phyloP scores from a whole-genome alignment of 805 yeast species.

The Vanderwaltozyma tropicalis region DNA sequence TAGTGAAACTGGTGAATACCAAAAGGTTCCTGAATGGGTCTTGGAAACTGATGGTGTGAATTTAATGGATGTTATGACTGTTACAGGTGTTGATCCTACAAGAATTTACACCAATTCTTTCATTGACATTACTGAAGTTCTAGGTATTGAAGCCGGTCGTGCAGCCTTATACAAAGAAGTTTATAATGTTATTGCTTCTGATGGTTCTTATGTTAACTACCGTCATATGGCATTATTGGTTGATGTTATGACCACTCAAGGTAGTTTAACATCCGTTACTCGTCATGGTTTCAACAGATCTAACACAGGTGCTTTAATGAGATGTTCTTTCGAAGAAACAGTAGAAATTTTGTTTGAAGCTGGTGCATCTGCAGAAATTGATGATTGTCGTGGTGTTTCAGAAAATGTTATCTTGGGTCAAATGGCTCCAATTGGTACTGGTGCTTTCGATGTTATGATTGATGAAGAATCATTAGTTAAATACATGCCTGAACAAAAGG shows the following conservation, averaged over 20 bases:
- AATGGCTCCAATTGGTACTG: constrained; percentile 98
- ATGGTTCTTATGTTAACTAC: constrained; percentile 98
- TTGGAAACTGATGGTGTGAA: constrained; percentile 98
- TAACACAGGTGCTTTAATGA: constrained; percentile 97
- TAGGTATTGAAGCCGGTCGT: constrained; percentile 98
- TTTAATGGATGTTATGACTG: constrained; percentile 86
- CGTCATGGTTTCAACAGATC: constrained; percentile 99
- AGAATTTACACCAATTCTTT: constrained; percentile 94
- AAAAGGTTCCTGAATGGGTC: constrained; percentile 93
- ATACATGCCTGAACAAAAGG: constrained; percentile 34
- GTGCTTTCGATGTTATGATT: constrained; percentile 90
- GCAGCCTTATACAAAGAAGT: constrained; percentile 89
- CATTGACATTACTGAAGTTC: constrained; percentile 85
- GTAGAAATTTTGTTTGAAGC: constrained; percentile 96
- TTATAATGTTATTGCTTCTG: constrained; percentile 94
- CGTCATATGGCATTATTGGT: constrained; percentile 96
- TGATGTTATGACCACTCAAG: constrained; percentile 97
- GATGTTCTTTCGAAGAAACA: constrained; percentile 98
- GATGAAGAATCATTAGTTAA: constrained; percentile 76
- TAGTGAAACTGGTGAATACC: constrained; percentile 75
- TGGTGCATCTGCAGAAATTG: constrained; percentile 95
- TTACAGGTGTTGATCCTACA: constrained; percentile 85
- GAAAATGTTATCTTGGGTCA: constrained; percentile 97
- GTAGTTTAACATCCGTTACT: constrained; percentile 96
- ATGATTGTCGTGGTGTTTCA: constrained; percentile 97